Conservation (phyloP, 1,284 basidiomycete genomes). For the Flammula alnicola region DNA sequence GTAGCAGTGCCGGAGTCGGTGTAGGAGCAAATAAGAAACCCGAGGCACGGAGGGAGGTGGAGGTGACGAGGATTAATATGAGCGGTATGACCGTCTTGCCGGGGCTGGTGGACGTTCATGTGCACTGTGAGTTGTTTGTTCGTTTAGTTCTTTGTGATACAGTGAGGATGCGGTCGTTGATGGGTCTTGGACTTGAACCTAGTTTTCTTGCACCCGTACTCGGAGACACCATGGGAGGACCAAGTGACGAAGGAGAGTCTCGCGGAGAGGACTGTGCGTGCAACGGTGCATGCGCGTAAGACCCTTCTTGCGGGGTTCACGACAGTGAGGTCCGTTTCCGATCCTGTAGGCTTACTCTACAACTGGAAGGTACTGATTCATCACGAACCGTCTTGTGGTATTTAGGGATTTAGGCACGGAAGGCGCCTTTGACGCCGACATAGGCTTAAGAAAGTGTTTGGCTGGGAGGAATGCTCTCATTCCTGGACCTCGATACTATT, state of each 20-base stretch:
- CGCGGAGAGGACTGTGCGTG: slow-evolving; percentile 58
- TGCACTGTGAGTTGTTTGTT: slow-evolving; percentile 54
- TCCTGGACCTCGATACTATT: slow-evolving; percentile 69
- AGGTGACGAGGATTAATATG: slow-evolving; percentile 50
- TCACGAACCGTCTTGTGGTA: background rate
- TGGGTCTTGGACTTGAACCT: too few relatives aligned
- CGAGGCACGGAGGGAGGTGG: too few relatives aligned
- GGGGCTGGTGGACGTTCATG: slow-evolving; percentile 71
- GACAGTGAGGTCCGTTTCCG: slow-evolving; percentile 55
- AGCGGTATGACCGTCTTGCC: slow-evolving; percentile 58
- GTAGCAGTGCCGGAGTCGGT: too few relatives aligned
- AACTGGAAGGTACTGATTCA: background rate
- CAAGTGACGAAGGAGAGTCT: slow-evolving; percentile 65
- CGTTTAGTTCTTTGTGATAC: too few relatives aligned
- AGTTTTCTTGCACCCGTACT: slow-evolving; percentile 70
- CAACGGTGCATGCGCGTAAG: slow-evolving; percentile 60
- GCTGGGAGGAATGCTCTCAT: slow-evolving; percentile 49
- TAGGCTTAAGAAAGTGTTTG: slow-evolving; percentile 62
- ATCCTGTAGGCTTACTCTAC: background rate
- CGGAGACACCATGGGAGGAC: slow-evolving; percentile 64
- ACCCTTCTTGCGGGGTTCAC: slow-evolving; percentile 72
- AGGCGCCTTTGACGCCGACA: slow-evolving; percentile 66
- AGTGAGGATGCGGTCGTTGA: too few relatives aligned
- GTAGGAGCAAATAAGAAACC: too few relatives aligned
- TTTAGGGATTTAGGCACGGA: slow-evolving; percentile 67